phyloP scores from a whole-genome alignment of 768 basidiomycete species.

The Suillus cothurnatus region DNA sequence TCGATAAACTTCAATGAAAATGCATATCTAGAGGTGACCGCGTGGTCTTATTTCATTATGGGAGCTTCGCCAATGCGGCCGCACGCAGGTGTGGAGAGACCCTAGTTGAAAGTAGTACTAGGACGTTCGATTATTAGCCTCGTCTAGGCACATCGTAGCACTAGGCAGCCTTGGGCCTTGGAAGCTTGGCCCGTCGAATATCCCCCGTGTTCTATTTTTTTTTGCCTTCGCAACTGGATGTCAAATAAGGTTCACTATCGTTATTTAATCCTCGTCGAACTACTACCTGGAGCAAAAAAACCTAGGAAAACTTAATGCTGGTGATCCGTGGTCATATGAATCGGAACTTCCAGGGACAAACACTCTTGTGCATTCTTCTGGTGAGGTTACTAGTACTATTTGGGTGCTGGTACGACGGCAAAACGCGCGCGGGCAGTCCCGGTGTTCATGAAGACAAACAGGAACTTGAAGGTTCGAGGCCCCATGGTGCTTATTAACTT shows the following conservation, averaged over 20 bases:
- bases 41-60: not conserved
- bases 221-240: not conserved
- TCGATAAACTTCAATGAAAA: not conserved
- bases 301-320: not conserved
- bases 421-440: not conserved
- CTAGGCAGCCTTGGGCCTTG: too few species aligned
- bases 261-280: not conserved
- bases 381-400: not conserved
- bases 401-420: not conserved
- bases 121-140: not conserved
- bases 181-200: too few species aligned
- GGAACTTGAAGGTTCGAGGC: not conserved
- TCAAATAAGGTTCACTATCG: not conserved
- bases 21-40: constrained; percentile 1
- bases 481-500: not conserved
- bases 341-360: too few species aligned
- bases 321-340: not conserved
- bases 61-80: not conserved
- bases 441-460: not conserved
- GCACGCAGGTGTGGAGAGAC: not conserved
- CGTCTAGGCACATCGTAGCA: not conserved
- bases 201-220: not conserved
- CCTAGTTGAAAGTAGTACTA: not conserved
- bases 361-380: not conserved
- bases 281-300: too few species aligned